Percentiles rank a stretch among this genome's conserved stretches.
Conservation (phyloP, 2,329 filamentous ascomycete species). For the Trichoderma aggressivum region DNA sequence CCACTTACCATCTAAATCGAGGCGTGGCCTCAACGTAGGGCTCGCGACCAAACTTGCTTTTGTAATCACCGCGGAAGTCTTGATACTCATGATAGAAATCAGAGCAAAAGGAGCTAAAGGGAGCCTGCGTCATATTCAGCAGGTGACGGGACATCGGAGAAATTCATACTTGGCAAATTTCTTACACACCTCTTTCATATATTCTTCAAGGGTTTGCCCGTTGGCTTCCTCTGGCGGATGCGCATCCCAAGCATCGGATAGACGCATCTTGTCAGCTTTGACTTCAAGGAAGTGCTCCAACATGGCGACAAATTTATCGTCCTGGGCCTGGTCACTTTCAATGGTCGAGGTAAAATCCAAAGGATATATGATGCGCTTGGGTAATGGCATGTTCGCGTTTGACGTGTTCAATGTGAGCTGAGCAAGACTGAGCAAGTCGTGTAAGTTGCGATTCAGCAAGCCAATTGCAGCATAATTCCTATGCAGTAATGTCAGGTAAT, state of each 20-base stretch:
- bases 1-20: conserved; percentile 33
- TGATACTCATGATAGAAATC: conserved; percentile 33
- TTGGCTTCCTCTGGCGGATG: conserved; percentile 25
- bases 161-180: neutral
- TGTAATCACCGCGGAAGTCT: conserved; percentile 28
- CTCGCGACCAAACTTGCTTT: conserved; percentile 23
- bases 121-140: conserved; percentile 24
- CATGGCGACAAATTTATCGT: conserved; percentile 25
- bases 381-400: neutral
- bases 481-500: neutral
- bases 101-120: conserved; percentile 32
- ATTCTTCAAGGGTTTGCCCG: conserved; percentile 26
- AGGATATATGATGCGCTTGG: conserved; percentile 27
- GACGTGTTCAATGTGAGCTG: conserved; percentile 20
- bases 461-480: conserved; percentile 23
- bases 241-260: conserved; percentile 24
- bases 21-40: conserved; percentile 32
- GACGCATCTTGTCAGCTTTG: conserved; percentile 22
- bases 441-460: conserved; percentile 27
- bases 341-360: conserved; percentile 24
- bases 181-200: conserved; percentile 31
- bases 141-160: neutral
- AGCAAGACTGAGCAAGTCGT: conserved; percentile 25
- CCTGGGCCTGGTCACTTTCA: conserved; percentile 16
- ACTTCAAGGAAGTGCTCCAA: conserved; percentile 25